Percentiles rank a stretch among this genome's conserved stretches.
These are phyloP conservation scores for Rhododendron vialii DNA, from an alignment of 148 eudicot genomes.

Conservation along the genomic window DNA sequence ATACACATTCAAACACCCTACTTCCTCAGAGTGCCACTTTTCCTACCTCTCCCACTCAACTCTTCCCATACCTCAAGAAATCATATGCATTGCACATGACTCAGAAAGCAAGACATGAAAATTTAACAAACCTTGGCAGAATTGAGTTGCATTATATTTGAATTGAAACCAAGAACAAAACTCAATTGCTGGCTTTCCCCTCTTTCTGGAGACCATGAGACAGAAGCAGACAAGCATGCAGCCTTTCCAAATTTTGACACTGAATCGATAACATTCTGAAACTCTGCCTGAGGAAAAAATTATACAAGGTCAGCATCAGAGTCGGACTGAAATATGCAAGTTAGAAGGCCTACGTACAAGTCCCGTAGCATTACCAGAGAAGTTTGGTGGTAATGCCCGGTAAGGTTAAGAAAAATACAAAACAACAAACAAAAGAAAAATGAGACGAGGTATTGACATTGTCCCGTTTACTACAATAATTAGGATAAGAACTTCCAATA, in stretches of 20 bases:
- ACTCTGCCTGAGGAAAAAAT: slow-evolving; percentile 63
- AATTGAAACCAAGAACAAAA: slow-evolving; percentile 77
- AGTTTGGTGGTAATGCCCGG: not conserved
- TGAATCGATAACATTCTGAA: slow-evolving; percentile 78
- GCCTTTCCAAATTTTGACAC: slow-evolving; percentile 71
- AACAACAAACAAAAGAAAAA: not conserved
- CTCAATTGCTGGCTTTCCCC: slow-evolving; percentile 71
- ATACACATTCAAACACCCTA: not conserved
- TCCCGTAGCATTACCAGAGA: not conserved
- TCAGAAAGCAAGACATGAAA: not conserved
- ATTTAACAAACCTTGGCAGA: slow-evolving; percentile 58
- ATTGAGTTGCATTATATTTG: slow-evolving; percentile 62
- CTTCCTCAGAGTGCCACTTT: not conserved
- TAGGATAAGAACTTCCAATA: not conserved
- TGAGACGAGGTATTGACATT: not conserved
- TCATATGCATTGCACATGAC: not conserved
- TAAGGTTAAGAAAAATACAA: not conserved
- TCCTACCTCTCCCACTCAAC: not conserved
- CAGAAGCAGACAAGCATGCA: slow-evolving; percentile 66
- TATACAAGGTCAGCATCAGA: not conserved
- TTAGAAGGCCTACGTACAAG: not conserved
- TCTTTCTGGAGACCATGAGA: slow-evolving; percentile 84
- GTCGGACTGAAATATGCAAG: not conserved
- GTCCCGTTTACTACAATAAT: not conserved
- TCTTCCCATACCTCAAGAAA: not conserved